phyloP scores from a whole-genome alignment of 441 rosid genomes.

The Adansonia gregorii region DNA sequence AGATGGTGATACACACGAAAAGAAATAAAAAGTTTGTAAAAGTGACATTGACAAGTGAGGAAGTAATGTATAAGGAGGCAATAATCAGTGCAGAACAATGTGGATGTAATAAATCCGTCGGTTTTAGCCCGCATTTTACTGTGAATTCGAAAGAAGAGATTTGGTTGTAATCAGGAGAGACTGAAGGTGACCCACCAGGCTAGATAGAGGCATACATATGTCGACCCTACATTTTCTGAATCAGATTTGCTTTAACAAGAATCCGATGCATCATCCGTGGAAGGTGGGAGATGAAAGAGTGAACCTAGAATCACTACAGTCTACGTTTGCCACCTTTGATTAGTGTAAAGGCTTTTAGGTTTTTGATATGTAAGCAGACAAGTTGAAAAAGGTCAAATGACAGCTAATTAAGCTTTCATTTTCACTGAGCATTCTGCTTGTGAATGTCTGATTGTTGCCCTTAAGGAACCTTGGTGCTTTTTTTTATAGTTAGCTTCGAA shows the following conservation, averaged over 20 bases:
- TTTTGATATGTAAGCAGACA: background rate
- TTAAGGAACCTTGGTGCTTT: too few species aligned
- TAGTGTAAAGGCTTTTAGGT: constrained; percentile 4
- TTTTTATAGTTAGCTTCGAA: too few species aligned
- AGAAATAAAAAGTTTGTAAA: background rate
- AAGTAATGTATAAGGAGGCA: background rate
- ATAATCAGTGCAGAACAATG: background rate
- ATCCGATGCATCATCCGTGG: constrained; percentile 39
- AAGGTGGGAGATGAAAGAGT: constrained; percentile 16
- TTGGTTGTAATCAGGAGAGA: constrained; percentile 28
- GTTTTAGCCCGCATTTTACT: constrained; percentile 26
- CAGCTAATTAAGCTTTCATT: background rate
- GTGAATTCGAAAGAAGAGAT: constrained; percentile 22
- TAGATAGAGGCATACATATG: background rate
- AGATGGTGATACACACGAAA: background rate
- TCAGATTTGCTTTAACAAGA: constrained; percentile 30
- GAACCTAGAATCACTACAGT: constrained; percentile 11
- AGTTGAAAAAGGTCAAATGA: background rate
- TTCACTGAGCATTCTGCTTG: background rate
- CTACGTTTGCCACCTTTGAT: constrained; percentile 3
- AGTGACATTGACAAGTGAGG: background rate
- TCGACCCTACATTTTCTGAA: constrained; percentile 23
- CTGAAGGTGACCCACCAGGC: constrained; percentile 21
- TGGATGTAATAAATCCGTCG: background rate
- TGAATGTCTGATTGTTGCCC: too few species aligned